Evolutionary conservation across 169 alveolate genomes (phyloP).

Genomic region (Plasmodium coatneyi): DNA sequence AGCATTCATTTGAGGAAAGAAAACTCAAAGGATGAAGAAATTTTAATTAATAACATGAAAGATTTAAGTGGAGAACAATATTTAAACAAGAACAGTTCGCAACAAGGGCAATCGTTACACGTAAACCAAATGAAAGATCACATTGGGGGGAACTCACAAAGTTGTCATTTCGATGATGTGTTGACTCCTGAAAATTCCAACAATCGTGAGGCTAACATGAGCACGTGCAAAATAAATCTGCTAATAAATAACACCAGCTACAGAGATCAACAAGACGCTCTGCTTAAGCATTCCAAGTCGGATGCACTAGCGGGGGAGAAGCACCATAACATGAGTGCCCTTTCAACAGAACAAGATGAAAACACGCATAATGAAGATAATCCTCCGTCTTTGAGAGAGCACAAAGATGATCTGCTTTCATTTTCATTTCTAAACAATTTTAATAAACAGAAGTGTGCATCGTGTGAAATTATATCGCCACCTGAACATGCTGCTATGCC

Average conservation of each 20-base stretch:
- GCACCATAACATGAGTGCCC: not conserved
- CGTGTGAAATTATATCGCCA: slow-evolving; percentile 2
- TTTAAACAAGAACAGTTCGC: not conserved
- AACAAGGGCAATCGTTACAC: slow-evolving; percentile 7
- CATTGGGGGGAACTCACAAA: not conserved
- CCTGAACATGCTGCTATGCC: not conserved
- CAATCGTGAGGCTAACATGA: not conserved
- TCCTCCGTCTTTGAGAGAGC: not conserved
- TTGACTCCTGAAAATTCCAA: not conserved
- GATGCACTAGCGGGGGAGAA: not conserved
- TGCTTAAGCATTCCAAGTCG: not conserved
- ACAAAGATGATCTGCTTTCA: slow-evolving; percentile 1
- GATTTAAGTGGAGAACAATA: slow-evolving; percentile 11
- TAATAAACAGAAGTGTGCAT: slow-evolving; percentile 28
- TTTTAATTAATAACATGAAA: slow-evolving; percentile 9
- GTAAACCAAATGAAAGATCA: not conserved
- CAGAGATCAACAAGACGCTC: not conserved
- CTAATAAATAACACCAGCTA: not conserved
- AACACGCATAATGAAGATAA: not conserved
- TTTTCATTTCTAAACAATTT: slow-evolving; percentile 3
- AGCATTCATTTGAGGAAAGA: slow-evolving; percentile 11
- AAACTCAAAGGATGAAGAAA: not conserved
- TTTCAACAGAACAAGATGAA: not conserved
- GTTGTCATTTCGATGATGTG: slow-evolving; percentile 9
- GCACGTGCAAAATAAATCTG: not conserved